Evolutionary conservation across 2,329 filamentous ascomycete species (phyloP).

Genomic region (Neofusicoccum parvum): DNA sequence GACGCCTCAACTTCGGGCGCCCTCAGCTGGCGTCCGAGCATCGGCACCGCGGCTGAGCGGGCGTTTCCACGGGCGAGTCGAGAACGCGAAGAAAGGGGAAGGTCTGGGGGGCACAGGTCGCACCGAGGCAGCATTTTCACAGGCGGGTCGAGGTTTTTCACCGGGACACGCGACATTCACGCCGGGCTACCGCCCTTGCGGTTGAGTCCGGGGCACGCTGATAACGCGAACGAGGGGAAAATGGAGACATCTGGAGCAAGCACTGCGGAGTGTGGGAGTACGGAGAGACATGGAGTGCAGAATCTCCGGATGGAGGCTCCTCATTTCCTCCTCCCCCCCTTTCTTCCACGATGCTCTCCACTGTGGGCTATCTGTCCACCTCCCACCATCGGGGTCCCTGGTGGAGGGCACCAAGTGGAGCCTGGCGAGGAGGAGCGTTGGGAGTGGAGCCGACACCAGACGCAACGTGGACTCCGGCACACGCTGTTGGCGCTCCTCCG

Average conservation of each 20-base stretch:
- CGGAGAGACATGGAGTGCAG: slow-evolving; percentile 18
- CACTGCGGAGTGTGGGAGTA: slow-evolving; percentile 12
- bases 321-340: slow-evolving; percentile 10
- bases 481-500: slow-evolving; percentile 1
- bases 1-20: slow-evolving; percentile 13
- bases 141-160: not conserved
- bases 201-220: slow-evolving; percentile 8
- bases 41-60: not conserved
- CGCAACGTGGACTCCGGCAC: slow-evolving; percentile 9
- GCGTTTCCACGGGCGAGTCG: not conserved
- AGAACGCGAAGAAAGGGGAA: slow-evolving; percentile 13
- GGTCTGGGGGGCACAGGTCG: slow-evolving; percentile 19
- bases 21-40: slow-evolving; percentile 6
- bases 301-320: slow-evolving; percentile 14
- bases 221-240: slow-evolving; percentile 17
- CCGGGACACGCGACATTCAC: slow-evolving; percentile 7
- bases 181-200: not conserved
- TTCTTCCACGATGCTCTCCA: slow-evolving; percentile 7
- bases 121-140: not conserved
- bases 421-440: not conserved
- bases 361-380: slow-evolving; percentile 12
- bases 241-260: slow-evolving; percentile 15
- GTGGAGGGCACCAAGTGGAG: slow-evolving; percentile 7
- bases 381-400: slow-evolving; percentile 5
- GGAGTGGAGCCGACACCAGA: not conserved